Percentiles rank a stretch among this genome's conserved stretches.
phyloP scores from a whole-genome alignment of 768 basidiomycete species.

The Boletus fagicola region DNA sequence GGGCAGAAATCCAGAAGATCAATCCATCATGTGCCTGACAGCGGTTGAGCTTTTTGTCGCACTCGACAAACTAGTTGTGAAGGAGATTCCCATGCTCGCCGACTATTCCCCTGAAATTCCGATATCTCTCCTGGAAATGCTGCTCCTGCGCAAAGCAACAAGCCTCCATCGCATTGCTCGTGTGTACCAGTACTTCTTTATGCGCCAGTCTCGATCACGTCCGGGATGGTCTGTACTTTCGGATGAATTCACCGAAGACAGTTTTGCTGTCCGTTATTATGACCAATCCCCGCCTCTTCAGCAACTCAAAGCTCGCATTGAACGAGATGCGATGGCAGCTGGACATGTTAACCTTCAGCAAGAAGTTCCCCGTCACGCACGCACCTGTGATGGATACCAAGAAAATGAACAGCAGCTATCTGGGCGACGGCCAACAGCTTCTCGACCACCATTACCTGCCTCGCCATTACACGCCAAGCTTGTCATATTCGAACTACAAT shows the following conservation, averaged over 20 bases:
- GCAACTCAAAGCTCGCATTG: slow-evolving; percentile 28
- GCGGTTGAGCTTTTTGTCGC: no score
- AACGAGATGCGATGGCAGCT: slow-evolving; percentile 20
- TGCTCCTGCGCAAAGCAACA: no score
- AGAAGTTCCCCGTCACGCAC: not conserved
- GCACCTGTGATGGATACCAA: not conserved
- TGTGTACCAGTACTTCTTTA: slow-evolving; percentile 25
- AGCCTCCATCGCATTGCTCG: no score
- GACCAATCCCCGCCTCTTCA: slow-evolving; percentile 22
- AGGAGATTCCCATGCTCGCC: no score
- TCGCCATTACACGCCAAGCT: slow-evolving; percentile 21
- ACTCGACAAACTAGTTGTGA: no score
- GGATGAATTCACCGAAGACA: slow-evolving; percentile 9
- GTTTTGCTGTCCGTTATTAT: slow-evolving; percentile 39
- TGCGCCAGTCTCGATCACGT: slow-evolving; percentile 24
- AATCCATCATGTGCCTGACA: no score
- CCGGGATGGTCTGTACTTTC: slow-evolving; percentile 33
- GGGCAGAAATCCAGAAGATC: no score
- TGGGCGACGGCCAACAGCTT: not conserved
- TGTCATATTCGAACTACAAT: slow-evolving; percentile 39
- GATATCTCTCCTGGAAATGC: no score
- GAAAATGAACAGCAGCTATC: not conserved
- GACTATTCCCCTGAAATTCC: no score
- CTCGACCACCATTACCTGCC: slow-evolving; percentile 42
- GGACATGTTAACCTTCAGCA: slow-evolving; percentile 9